A percentile compares a stretch with the other conserved stretches of the same genome.
These are phyloP conservation scores for Eucalyptus globulus DNA, from an alignment of 345 rosid species.

Conservation along the genomic window DNA sequence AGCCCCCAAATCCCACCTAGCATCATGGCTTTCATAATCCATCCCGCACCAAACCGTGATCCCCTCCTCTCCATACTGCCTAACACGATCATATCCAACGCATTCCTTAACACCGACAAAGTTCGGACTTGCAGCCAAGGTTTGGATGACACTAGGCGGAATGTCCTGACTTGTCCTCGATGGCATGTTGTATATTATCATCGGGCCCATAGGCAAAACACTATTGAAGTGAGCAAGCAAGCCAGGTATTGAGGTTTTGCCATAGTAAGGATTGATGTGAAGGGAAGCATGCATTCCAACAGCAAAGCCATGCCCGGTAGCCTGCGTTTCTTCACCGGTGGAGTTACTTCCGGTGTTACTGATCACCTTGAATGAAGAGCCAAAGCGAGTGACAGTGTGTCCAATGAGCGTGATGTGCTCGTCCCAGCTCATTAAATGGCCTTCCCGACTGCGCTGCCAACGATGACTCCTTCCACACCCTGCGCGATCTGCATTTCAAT, in stretches of 20 bases:
- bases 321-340: slow-evolving; percentile 81
- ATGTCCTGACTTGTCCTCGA: slow-evolving; percentile 80
- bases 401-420: slow-evolving; percentile 89
- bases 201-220: slow-evolving; percentile 76
- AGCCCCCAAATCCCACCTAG: slow-evolving; percentile 60
- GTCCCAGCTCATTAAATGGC: slow-evolving; percentile 94
- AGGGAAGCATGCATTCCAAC: slow-evolving; percentile 96
- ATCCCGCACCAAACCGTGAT: slow-evolving; percentile 84
- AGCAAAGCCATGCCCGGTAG: slow-evolving; percentile 84
- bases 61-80: slow-evolving; percentile 45
- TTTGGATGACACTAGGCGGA: slow-evolving; percentile 39
- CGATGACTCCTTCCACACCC: slow-evolving; percentile 72
- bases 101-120: slow-evolving; percentile 77
- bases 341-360: slow-evolving; percentile 89
- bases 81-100: slow-evolving; percentile 55
- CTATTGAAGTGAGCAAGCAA: slow-evolving; percentile 54
- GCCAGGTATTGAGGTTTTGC: slow-evolving; percentile 83
- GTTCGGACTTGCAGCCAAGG: slow-evolving; percentile 44
- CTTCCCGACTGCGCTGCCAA: slow-evolving; percentile 91
- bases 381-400: slow-evolving; percentile 74
- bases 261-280: slow-evolving; percentile 88
- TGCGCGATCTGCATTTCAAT: slow-evolving; percentile 55
- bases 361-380: slow-evolving; percentile 59
- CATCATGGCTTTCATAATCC: slow-evolving; percentile 83
- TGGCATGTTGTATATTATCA: slow-evolving; percentile 75